Evolutionary conservation across 2,329 filamentous ascomycete species (phyloP).

Genomic region (Westerdykella sp.): DNA sequence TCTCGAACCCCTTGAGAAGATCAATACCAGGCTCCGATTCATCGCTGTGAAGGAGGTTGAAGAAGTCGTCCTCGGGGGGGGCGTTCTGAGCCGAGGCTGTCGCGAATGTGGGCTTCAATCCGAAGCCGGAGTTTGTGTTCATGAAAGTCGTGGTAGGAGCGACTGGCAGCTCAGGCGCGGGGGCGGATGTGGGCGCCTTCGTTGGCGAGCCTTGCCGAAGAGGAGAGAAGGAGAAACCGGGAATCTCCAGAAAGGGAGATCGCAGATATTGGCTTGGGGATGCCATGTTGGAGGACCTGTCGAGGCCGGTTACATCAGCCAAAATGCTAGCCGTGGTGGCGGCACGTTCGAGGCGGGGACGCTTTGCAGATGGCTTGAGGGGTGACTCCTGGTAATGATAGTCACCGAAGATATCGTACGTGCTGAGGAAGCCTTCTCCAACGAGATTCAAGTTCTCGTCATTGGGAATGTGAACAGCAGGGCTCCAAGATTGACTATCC

Average conservation of each 20-base stretch:
- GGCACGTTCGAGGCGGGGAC: conserved; percentile 57
- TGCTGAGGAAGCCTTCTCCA: conserved; percentile 42
- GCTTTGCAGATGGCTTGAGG: conserved; percentile 57
- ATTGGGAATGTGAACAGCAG: conserved; percentile 58
- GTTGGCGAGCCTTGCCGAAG: conserved; percentile 24
- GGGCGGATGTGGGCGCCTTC: conserved; percentile 20
- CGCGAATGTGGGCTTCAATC: conserved; percentile 1
- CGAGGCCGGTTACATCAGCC: conserved; percentile 52
- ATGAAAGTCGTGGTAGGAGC: not conserved
- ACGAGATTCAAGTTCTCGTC: conserved; percentile 51
- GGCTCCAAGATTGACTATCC: conserved; percentile 49
- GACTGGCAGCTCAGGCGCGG: not conserved
- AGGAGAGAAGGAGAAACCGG: conserved; percentile 31
- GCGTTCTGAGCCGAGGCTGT: conserved; percentile 24
- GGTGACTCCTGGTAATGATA: conserved; percentile 55
- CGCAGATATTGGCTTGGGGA: conserved; percentile 32
- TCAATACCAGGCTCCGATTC: conserved; percentile 58
- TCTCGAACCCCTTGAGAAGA: conserved; percentile 68
- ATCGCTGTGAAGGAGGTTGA: conserved; percentile 53
- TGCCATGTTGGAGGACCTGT: conserved; percentile 17
- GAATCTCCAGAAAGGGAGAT: conserved; percentile 34
- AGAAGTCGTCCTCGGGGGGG: conserved; percentile 47
- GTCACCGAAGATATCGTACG: conserved; percentile 58
- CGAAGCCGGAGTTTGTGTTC: too few species aligned
- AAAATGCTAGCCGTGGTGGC: conserved; percentile 56